Evolutionary conservation across 1,139 yeast species (phyloP), one percentile per base, ranked within the genome.

Genomic region (Lodderomyces margitis): DNA sequence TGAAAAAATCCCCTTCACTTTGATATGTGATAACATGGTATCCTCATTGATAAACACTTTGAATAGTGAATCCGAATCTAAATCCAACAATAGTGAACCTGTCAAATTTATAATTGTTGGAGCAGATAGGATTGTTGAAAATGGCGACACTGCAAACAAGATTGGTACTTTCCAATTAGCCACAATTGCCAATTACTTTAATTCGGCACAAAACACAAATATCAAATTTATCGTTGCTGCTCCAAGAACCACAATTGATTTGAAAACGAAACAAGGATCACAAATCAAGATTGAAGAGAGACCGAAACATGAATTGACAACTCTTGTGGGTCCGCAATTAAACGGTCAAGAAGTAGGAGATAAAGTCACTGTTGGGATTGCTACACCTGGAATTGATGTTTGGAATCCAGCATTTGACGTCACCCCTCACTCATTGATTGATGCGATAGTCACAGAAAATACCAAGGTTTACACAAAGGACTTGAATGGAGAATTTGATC

Each of bases 361-460:
- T 4, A 78, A 77, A 46, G 25, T 53, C 5, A 67, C 70, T 24
- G 86, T 88, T n/a, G 86, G 87, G 24, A 77, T 87, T 43, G 96
- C 96, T 0, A 94, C 97, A 2, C 86, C 87, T 2, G 87, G 85
- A 0, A 85, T 91, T 31, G 69, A 75, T 3, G 96, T 88, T 1
- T 92, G 98, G 97, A 92, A 92, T 56, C 98, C 98, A 1, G 86
- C 97, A 0, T 92, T 92, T 55, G 98, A 92, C 59, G 91, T 92
- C 10, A 88, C 98, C 6, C 96, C 96, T 0, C 81, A 83, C 54
- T 74, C 73, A 36, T 68, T 84, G 38, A 88, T 92, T 43, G 96
- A 89, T 56, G 87, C 89, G 45, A 87, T 92, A 48, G 87, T 91
- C 23, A 91, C 98, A 1, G 98, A 92, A 60, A 64, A 65, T 36